Conservation (phyloP, 225 moss, liverwort and hornwort genomes). For the Straminergon stramineum region DNA sequence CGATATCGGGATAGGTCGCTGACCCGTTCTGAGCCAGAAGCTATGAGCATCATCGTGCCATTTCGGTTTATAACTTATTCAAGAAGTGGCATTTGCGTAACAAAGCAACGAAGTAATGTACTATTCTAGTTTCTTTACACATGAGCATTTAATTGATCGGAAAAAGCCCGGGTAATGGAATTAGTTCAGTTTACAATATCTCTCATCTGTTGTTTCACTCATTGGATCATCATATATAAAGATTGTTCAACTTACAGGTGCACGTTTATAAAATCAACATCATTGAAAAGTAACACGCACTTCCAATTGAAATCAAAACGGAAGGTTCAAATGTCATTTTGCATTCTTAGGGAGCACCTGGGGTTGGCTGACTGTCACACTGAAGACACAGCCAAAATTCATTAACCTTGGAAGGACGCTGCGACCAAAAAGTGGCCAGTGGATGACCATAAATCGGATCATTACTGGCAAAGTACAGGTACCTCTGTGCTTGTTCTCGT, state of each 20-base stretch:
- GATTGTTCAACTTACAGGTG: neutral
- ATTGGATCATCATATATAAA: neutral
- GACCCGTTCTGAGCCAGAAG: neutral
- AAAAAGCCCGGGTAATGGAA: no score
- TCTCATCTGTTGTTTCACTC: no score
- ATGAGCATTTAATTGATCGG: neutral
- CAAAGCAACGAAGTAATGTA: accelerated
- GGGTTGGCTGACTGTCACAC: neutral
- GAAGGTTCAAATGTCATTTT: neutral
- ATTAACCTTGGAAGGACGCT: neutral
- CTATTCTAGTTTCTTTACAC: no score
- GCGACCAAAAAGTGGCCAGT: neutral
- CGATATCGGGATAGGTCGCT: accelerated
- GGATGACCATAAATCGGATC: no score
- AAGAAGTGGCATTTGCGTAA: accelerated
- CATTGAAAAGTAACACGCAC: neutral
- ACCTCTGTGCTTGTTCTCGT: neutral
- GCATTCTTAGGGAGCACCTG: neutral
- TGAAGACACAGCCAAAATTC: neutral
- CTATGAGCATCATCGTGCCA: accelerated
- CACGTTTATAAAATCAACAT: neutral
- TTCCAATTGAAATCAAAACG: neutral
- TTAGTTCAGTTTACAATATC: no score
- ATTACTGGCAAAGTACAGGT: neutral
- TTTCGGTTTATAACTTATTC: accelerated